Percentiles rank a stretch among this genome's conserved stretches.
These are phyloP conservation scores for Neoboletus brunneissimus DNA, from an alignment of 768 basidiomycete species.

Conservation along the genomic window DNA sequence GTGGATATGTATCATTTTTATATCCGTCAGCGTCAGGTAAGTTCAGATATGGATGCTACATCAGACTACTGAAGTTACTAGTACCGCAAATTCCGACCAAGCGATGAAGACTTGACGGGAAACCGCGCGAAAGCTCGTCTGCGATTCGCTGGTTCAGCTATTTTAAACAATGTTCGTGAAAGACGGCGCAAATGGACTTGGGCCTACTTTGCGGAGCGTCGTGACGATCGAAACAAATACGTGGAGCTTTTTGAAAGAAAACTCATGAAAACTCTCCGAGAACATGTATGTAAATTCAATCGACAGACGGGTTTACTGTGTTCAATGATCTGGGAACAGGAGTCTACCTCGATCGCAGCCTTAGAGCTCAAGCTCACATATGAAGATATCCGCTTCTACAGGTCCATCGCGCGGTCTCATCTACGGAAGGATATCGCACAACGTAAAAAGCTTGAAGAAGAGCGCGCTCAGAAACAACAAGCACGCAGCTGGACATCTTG, in stretches of 20 bases:
- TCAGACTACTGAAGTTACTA: slow-evolving; percentile 13
- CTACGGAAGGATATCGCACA: slow-evolving; percentile 81
- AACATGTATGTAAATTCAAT: slow-evolving; percentile 45
- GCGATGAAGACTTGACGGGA: slow-evolving; percentile 51
- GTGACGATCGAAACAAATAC: slow-evolving; percentile 85
- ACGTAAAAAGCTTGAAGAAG: slow-evolving; percentile 63
- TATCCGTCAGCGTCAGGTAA: slow-evolving; percentile 75
- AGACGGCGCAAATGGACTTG: slow-evolving; percentile 86
- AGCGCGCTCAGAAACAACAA: slow-evolving; percentile 54
- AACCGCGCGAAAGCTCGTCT: slow-evolving; percentile 70
- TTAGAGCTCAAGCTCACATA: slow-evolving; percentile 85
- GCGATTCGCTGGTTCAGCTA: slow-evolving; percentile 75
- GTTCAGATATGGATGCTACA: slow-evolving; percentile 8
- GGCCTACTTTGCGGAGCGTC: slow-evolving; percentile 81
- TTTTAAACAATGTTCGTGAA: slow-evolving; percentile 80
- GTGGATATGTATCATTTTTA: slow-evolving; percentile 98
- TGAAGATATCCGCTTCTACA: slow-evolving; percentile 95
- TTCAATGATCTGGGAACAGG: slow-evolving; percentile 37
- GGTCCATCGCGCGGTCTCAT: slow-evolving; percentile 88
- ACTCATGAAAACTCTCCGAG: slow-evolving; percentile 49
- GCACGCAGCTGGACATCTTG: slow-evolving; percentile 67
- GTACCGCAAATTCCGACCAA: slow-evolving; percentile 83
- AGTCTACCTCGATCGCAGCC: slow-evolving; percentile 48
- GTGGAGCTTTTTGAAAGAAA: slow-evolving; percentile 83
- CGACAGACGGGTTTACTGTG: not conserved